Evolutionary conservation across 306 rosid species (phyloP), one percentile per base, ranked within the genome.

Genomic region (Quercus suber): DNA sequence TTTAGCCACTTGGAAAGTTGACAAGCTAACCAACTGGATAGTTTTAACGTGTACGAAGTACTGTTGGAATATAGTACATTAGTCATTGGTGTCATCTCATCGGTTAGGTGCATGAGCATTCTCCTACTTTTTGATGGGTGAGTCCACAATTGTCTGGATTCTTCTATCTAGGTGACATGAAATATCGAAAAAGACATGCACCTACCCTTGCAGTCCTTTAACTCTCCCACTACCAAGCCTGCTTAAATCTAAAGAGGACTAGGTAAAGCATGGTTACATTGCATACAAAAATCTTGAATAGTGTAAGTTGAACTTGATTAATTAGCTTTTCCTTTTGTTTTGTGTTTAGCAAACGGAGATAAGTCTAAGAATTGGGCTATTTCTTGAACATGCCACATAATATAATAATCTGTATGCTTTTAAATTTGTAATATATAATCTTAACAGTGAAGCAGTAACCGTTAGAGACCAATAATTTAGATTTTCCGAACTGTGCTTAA

Each of bases 91-190:
- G 63, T 59, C 77, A 75, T 43, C 13, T 70, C 68, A 59, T 53
- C 20, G 12, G 67, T 37, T 71, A 53, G 71, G 77, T 20, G 12
- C 30, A 31, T 11, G 56, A 11, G 18, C 21, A 17, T 76, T 76
- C 15, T 52, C 68, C 60, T 7, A 65, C 78, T 45, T 63, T 55
- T 19, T 64, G 43, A 74, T 18, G 73, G 74, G 70, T 71, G 2
- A 28, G 15, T 10, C 64, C 72, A 74, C 78, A 30, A 15, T 4
- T 64, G 33, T 20, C 5, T 76, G 73, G 81, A 52, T 70, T 57
- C 18, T 20, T 57, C 30, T 20, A 69, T 5, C 21, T 9, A 64
- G 70, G 23, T 18, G 49, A 17, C 23, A 4, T 31, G 5, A 21
- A 65, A 74, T 45, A 72, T 13, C 73, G 23, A 78, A 23, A 18